Conservation (phyloP, 805 yeast genomes). For the Ogataea chonburiensis region DNA sequence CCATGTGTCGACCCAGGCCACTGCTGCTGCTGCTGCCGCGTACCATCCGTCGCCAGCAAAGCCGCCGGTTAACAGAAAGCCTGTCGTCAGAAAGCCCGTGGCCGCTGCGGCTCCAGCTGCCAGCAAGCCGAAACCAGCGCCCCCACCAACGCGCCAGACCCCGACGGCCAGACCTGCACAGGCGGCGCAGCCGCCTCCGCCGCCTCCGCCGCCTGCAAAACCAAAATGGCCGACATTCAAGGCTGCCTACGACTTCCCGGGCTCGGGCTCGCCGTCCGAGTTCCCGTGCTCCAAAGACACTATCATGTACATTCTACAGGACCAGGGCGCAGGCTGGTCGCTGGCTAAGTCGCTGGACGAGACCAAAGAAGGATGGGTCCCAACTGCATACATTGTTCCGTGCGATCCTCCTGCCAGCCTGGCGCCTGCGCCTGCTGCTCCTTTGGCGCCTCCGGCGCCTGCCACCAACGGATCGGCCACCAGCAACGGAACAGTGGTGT, state of each 20-base stretch:
- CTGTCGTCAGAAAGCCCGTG: constrained; percentile 28
- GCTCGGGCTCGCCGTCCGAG: constrained; percentile 79
- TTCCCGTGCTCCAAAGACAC: constrained; percentile 77
- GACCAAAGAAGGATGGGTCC: constrained; percentile 92
- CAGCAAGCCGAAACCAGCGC: constrained; percentile 25
- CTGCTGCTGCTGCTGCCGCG: constrained; percentile 39
- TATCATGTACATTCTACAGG: constrained; percentile 65
- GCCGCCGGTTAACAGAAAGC: constrained; percentile 31
- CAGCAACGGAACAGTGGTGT: constrained; percentile 12
- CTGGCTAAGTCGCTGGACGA: constrained; percentile 78
- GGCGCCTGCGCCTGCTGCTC: constrained; percentile 34
- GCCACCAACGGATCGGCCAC: constrained; percentile 20
- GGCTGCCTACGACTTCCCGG: constrained; percentile 87
- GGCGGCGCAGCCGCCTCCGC: constrained; percentile 58
- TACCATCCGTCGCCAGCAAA: constrained; percentile 36
- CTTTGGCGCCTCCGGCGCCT: constrained; percentile 29
- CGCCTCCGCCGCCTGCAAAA: constrained; percentile 69
- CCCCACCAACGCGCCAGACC: constrained; percentile 23
- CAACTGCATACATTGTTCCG: constrained; percentile 81
- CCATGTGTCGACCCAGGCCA: constrained; percentile 31
- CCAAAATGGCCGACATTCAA: constrained; percentile 75
- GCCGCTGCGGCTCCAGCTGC: constrained; percentile 24
- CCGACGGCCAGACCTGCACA: constrained; percentile 13
- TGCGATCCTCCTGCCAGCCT: constrained; percentile 47
- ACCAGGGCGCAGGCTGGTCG: constrained; percentile 92